Evolutionary conservation across 768 basidiomycete genomes (phyloP).

Genomic region (Agaricus blazei): DNA sequence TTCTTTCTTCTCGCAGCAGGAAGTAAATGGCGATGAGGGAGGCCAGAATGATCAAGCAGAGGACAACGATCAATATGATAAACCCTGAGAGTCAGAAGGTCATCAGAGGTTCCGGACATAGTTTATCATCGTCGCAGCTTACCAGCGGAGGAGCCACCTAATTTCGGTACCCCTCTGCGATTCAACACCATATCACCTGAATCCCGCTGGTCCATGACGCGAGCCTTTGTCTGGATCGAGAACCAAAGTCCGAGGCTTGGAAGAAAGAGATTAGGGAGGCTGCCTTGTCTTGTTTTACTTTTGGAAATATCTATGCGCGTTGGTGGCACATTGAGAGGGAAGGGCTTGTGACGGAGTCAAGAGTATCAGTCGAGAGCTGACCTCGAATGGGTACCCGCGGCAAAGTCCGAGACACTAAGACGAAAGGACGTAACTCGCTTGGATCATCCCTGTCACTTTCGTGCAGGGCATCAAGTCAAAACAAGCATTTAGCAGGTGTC

Average conservation of each 20-base stretch:
- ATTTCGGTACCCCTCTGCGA: slow-evolving; percentile 35
- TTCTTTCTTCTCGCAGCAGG: slow-evolving; percentile 48
- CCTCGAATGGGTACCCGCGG: no score
- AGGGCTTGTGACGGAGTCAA: no score
- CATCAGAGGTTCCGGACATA: not conserved
- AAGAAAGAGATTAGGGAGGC: not conserved
- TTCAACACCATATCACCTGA: slow-evolving; percentile 12
- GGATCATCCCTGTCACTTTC: no score
- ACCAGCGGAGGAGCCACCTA: slow-evolving; percentile 48
- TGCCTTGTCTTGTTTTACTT: no score
- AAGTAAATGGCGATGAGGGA: slow-evolving; percentile 50
- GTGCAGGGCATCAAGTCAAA: no score
- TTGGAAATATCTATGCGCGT: no score
- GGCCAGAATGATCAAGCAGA: slow-evolving; percentile 48
- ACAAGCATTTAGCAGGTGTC: no score
- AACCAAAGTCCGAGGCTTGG: not conserved
- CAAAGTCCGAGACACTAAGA: no score
- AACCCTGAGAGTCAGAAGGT: slow-evolving; percentile 37
- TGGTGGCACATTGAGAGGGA: no score
- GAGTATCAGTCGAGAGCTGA: no score
- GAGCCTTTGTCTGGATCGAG: not conserved
- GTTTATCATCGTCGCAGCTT: slow-evolving; percentile 14
- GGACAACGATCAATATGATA: slow-evolving; percentile 52
- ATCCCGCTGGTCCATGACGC: slow-evolving; percentile 2
- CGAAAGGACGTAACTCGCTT: no score